phyloP scores from a whole-genome alignment of 345 rosid genomes.

The Cardiospermum halicacabum region DNA sequence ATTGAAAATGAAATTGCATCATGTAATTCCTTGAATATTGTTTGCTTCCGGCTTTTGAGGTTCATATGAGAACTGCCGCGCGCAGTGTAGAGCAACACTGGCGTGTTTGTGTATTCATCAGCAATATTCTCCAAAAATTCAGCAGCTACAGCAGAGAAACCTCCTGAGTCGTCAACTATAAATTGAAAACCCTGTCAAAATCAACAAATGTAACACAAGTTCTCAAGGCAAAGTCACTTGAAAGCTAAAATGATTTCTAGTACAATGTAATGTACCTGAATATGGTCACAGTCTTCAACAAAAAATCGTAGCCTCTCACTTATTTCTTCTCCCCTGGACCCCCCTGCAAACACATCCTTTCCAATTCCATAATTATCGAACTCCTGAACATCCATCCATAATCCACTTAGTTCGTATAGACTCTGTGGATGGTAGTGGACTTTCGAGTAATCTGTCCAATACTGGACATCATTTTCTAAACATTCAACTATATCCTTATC shows the following conservation, averaged over 20 bases:
- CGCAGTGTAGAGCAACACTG: conserved; percentile 66
- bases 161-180: conserved; percentile 83
- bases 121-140: conserved; percentile 80
- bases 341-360: conserved; percentile 55
- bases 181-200: conserved; percentile 78
- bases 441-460: conserved; percentile 93
- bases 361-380: conserved; percentile 82
- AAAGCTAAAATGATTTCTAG: not conserved
- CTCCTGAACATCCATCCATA: conserved; percentile 50
- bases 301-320: conserved; percentile 77
- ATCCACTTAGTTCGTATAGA: conserved; percentile 64
- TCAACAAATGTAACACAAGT: conserved; percentile 1
- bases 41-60: conserved; percentile 40
- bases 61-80: conserved; percentile 44
- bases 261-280: conserved; percentile 48
- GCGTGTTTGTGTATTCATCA: conserved; percentile 70
- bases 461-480: conserved; percentile 61
- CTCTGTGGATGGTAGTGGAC: conserved; percentile 84
- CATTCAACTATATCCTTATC: conserved; percentile 68
- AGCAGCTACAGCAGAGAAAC: conserved; percentile 74
- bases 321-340: conserved; percentile 69
- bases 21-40: conserved; percentile 55
- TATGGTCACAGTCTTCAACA: conserved; percentile 88
- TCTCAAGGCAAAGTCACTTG: not conserved
- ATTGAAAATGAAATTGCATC: conserved; percentile 82